Base-by-base conservation (phyloP, 768 basidiomycete species). In the Mrakia gelida region DNA sequence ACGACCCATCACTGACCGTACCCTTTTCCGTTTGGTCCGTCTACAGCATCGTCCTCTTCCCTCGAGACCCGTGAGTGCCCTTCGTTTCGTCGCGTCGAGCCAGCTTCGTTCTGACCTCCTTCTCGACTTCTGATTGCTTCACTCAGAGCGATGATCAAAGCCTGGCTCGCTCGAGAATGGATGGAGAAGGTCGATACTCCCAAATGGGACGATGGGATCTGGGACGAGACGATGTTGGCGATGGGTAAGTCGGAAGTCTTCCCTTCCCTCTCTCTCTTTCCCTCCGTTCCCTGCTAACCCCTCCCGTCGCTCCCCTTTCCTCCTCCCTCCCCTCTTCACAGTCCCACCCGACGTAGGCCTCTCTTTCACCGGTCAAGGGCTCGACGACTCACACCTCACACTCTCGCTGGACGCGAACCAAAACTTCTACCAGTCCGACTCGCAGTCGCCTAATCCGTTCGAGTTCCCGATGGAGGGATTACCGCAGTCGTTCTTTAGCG, bases 121-220 rank as follows among this genome's bases (percentile, higher is more conserved):
- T 26, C 34, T 62, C 34, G 23, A 18, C 45, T 15, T 32, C 52
- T 10, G n/a, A 11, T 32, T 28, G 34, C 1, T 8, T 63, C 13
- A 13, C 15, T 32, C 32, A 79, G 78, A 0, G 59, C 78, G 11
- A 61, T 79, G 65, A 41, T 79, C 26, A 68, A 71, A 34, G 18
- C 54, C n/a, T 75, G 78, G 78, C n/a, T 75, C n/a, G 56, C 52
- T 13, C 41, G 65, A 3, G 73, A 79, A 54, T 79, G 78, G 73
- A 74, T 30, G 34, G 26, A 76, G 9, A 52, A 41, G 43, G 21
- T 38, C 7, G 13, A 41, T 26, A 26, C 70, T 34, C 41, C 38
- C 1, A 26, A 26, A 43, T 43, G n/a, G 38, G n/a, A 28, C n/a
- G 43, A 49, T 23, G 70, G n/a, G 38, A 28, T 49, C n/a, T 78